Base-by-base conservation (phyloP, 139 green algal genomes). In the Micractinium conductrix region DNA sequence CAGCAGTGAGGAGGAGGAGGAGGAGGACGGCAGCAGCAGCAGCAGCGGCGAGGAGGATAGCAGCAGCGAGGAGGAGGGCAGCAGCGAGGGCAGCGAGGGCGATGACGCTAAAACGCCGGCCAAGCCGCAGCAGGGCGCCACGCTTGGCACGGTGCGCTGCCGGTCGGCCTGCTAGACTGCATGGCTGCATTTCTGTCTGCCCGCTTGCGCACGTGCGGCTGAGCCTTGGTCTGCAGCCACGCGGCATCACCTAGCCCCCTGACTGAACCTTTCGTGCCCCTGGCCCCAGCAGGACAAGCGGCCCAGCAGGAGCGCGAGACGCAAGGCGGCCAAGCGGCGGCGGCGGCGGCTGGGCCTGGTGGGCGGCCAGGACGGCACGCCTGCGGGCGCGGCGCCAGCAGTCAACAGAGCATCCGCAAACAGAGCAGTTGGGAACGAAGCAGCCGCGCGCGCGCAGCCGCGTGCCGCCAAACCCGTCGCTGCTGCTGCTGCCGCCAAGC, bases 261-360 rank as follows among this genome's bases (percentile, higher is more conserved):
- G 30, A 5, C 63, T n/a, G n/a, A n/a, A n/a, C n/a, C n/a, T n/a
- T n/a, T n/a, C n/a, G n/a, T n/a, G n/a, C n/a, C n/a, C n/a, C n/a
- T n/a, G n/a, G n/a, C n/a, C n/a, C n/a, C n/a, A n/a, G 74, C 74
- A 81, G 74, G 74, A 22, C 26, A 82, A 82, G 63, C 22, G 45
- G n/a, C 84, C 84, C 19, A 88, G 84, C 79, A 53, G 84, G 12
- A 88, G 84, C 67, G 84, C 84, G 2, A 60, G 84, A 28, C 78
- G 84, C 58, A 88, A 88, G 43, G 74, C 84, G 7, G 84, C 74
- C 58, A 88, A 88, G 58, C 78, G 84, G 10, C 84, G 78, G 28
- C 75, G 76, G 55, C 62, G 55, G 24, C 78, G 84, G 21, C 37
- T 71, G 45, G 84, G 84, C 9, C 22, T 88, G 40, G 75, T 81